Evolutionary conservation across 1,284 basidiomycete species (phyloP).

Genomic region (Trichosporon sp.): DNA sequence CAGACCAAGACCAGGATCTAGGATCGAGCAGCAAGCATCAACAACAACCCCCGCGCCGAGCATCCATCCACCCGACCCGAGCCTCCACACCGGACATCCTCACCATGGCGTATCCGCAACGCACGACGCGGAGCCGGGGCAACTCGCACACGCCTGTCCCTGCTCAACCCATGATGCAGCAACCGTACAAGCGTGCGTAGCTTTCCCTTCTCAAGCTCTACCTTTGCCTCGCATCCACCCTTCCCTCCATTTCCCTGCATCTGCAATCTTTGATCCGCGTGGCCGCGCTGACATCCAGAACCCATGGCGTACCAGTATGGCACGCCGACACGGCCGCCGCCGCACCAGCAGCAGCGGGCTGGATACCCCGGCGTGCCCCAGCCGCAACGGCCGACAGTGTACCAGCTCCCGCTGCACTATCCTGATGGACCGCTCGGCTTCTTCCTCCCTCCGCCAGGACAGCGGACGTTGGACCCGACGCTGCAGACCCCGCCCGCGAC

Average conservation of each 20-base stretch:
- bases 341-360: constrained; percentile 8
- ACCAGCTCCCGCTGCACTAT: constrained; percentile 16
- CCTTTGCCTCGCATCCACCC: neutral
- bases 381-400: neutral
- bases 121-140: neutral
- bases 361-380: constrained; percentile 13
- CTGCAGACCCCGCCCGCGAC: constrained; percentile 27
- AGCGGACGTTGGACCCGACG: constrained; percentile 32
- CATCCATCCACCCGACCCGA: neutral
- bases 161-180: neutral
- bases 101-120: constrained; percentile 1
- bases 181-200: constrained; percentile 6
- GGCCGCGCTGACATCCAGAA: neutral
- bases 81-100: neutral
- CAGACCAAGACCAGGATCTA: too few relatives aligned
- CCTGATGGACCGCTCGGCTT: constrained; percentile 36
- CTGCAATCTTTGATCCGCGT: neutral
- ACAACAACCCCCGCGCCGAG: neutral
- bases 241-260: neutral
- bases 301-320: neutral
- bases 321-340: constrained; percentile 3
- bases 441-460: constrained; percentile 41
- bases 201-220: neutral
- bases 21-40: neutral
- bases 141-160: neutral